Evolutionary conservation across 306 rosid genomes (phyloP).

Genomic region (Glycine soja): DNA sequence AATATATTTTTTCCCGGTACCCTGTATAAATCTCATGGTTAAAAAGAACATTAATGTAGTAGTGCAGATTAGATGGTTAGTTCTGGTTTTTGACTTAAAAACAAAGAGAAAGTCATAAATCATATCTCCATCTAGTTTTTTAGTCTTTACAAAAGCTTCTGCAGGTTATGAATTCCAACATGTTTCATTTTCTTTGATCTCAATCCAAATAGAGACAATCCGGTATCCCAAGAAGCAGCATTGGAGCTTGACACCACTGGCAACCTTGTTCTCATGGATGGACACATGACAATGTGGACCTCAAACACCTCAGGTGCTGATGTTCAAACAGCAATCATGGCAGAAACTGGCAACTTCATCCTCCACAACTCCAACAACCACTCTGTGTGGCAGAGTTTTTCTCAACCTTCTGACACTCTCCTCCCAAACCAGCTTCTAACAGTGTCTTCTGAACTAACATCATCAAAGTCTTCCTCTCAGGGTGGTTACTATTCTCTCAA

Average conservation of each 20-base stretch:
- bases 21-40: neutral
- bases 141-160: conserved; percentile 65
- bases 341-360: conserved; percentile 87
- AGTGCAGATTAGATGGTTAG: conserved; percentile 47
- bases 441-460: conserved; percentile 71
- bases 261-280: conserved; percentile 77
- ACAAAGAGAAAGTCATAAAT: conserved; percentile 33
- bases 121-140: conserved; percentile 59
- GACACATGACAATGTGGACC: conserved; percentile 65
- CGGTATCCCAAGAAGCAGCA: conserved; percentile 67
- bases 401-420: conserved; percentile 89
- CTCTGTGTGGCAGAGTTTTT: conserved; percentile 88
- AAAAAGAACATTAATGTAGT: neutral
- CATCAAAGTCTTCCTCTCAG: conserved; percentile 71
- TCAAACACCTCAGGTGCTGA: conserved; percentile 75
- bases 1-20: too few relatives aligned
- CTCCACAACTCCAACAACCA: conserved; percentile 54
- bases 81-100: conserved; percentile 48
- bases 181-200: conserved; percentile 63
- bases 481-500: conserved; percentile 88
- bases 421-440: conserved; percentile 90
- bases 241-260: conserved; percentile 84
- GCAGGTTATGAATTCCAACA: conserved; percentile 63
- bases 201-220: conserved; percentile 74
- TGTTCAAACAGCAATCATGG: conserved; percentile 64